Conservation (phyloP, 345 rosid species). For the Populus deltoides region DNA sequence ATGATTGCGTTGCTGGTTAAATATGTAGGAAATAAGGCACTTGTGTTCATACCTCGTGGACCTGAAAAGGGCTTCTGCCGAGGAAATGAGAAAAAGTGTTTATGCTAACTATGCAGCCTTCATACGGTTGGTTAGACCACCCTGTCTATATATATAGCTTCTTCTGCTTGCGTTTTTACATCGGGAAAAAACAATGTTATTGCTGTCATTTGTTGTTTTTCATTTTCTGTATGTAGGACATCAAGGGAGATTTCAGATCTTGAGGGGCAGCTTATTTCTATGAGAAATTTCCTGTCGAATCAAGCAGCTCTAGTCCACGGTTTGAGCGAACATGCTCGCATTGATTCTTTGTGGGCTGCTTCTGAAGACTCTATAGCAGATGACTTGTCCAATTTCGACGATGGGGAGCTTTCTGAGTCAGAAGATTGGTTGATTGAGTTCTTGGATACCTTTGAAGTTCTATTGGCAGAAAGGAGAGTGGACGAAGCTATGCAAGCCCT, state of each 20-base stretch:
- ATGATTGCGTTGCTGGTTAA: neutral
- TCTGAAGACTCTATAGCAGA: constrained; percentile 51
- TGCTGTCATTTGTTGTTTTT: neutral
- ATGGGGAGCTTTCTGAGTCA: constrained; percentile 39
- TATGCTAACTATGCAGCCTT: constrained; percentile 90
- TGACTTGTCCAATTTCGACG: constrained; percentile 36
- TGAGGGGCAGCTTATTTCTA: constrained; percentile 83
- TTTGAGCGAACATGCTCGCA: constrained; percentile 59
- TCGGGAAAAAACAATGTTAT: neutral
- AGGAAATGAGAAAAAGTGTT: constrained; percentile 96
- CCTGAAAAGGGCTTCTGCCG: constrained; percentile 88
- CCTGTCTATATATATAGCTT: neutral
- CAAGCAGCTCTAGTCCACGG: constrained; percentile 82
- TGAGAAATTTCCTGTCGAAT: constrained; percentile 77
- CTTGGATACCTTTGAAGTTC: constrained; percentile 68
- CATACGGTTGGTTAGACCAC: constrained; percentile 44
- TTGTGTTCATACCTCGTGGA: constrained; percentile 57
- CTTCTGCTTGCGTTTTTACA: neutral
- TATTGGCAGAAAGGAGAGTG: constrained; percentile 81
- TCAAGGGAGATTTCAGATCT: constrained; percentile 83
- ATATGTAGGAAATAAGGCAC: constrained; percentile 64
- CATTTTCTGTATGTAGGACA: constrained; percentile 41
- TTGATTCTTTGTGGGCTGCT: constrained; percentile 47
- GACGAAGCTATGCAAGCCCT: constrained; percentile 71
- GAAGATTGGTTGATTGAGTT: constrained; percentile 65